phyloP scores from a whole-genome alignment of 176 grass and related monocot genomes.

The Melocanna baccifera region DNA sequence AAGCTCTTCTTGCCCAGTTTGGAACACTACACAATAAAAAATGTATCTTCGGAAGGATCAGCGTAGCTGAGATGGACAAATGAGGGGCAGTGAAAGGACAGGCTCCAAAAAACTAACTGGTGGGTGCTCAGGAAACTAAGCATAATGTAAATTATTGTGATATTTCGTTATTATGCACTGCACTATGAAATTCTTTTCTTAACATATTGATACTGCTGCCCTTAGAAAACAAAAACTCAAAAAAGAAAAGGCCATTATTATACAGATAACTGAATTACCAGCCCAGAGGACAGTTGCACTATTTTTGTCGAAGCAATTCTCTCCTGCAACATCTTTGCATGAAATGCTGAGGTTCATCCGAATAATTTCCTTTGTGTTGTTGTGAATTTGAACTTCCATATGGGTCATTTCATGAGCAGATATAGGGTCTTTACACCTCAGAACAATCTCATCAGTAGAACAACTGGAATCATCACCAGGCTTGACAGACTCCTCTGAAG shows the following conservation, averaged over 20 bases:
- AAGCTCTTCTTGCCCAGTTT: background rate
- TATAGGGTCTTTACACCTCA: conserved; percentile 58
- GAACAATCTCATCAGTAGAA: conserved; percentile 13
- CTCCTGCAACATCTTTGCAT: conserved; percentile 92
- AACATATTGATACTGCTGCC: background rate
- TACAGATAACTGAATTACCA: conserved; percentile 43
- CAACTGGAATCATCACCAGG: conserved; percentile 10
- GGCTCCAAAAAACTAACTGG: background rate
- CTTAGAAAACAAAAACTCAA: background rate
- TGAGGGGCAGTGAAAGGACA: background rate
- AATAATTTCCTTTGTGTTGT: conserved; percentile 95
- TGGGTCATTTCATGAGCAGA: conserved; percentile 80
- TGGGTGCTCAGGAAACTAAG: background rate
- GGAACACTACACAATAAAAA: background rate
- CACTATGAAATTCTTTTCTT: background rate
- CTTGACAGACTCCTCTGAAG: conserved; percentile 7
- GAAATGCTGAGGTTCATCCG: conserved; percentile 73
- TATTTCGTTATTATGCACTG: background rate
- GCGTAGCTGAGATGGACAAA: background rate
- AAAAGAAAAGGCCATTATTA: background rate
- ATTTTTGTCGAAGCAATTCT: conserved; percentile 79
- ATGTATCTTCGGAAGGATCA: background rate
- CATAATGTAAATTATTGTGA: background rate
- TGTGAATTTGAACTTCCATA: conserved; percentile 78
- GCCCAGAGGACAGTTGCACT: conserved; percentile 85